These are phyloP conservation scores for Lentinula raphanica DNA, from an alignment of 768 basidiomycete genomes.

Conservation along the genomic window DNA sequence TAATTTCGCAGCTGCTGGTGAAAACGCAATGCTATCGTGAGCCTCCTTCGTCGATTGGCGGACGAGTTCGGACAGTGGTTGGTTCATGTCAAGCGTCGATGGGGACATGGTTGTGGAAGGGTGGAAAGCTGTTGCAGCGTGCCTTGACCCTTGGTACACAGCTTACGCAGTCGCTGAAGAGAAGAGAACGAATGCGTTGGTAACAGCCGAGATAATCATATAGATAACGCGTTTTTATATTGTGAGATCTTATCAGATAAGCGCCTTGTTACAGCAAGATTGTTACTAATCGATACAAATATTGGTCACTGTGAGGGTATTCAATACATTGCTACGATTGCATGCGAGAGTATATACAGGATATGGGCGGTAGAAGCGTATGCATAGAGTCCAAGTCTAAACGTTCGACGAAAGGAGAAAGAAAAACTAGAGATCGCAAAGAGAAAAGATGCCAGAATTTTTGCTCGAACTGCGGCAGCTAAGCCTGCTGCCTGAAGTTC, in stretches of 20 bases:
- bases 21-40: constrained; percentile 55
- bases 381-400: too few relatives aligned
- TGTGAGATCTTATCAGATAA: too few relatives aligned
- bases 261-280: too few relatives aligned
- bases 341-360: too few relatives aligned
- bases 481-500: too few relatives aligned
- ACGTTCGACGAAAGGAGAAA: background rate
- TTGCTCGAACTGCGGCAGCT: too few relatives aligned
- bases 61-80: constrained; percentile 42
- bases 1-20: constrained; percentile 51
- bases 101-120: constrained; percentile 26
- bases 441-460: too few relatives aligned
- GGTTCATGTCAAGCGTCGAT: constrained; percentile 29
- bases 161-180: background rate
- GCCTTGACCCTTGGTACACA: background rate
- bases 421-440: background rate
- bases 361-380: too few relatives aligned
- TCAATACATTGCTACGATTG: too few relatives aligned
- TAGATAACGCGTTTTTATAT: too few relatives aligned
- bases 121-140: constrained; percentile 5
- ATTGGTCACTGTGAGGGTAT: too few relatives aligned
- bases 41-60: constrained; percentile 43
- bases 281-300: too few relatives aligned
- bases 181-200: background rate
- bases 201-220: background rate